Conservation (phyloP, 108 stramenopile genomes). For the Cylindrotheca fusiformis region DNA sequence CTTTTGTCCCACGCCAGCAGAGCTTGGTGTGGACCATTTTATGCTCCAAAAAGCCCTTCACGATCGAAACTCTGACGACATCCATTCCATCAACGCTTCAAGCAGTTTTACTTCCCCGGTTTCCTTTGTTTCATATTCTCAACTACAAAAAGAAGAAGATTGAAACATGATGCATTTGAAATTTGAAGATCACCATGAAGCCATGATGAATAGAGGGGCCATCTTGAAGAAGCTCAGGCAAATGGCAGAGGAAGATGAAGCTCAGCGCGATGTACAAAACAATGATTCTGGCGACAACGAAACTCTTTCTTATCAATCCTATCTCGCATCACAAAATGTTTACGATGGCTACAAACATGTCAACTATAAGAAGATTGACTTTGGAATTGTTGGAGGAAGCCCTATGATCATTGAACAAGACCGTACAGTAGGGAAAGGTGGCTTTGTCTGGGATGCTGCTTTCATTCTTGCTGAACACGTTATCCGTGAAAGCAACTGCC, state of each 20-base stretch:
- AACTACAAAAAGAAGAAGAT: too few relatives aligned
- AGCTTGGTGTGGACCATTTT: too few relatives aligned
- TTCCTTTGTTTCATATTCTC: too few relatives aligned
- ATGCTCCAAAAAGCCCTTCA: too few relatives aligned
- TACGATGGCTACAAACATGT: constrained; percentile 86
- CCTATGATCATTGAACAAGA: constrained; percentile 68
- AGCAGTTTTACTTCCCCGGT: too few relatives aligned
- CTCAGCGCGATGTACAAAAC: constrained; percentile 18
- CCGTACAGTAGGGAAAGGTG: constrained; percentile 73
- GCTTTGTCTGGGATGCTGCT: constrained; percentile 80
- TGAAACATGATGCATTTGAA: too few relatives aligned
- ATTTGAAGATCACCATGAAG: constrained; percentile 44
- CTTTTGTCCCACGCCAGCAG: too few relatives aligned
- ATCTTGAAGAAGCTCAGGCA: constrained; percentile 31
- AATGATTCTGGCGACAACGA: constrained; percentile 4
- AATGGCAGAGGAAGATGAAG: constrained; percentile 44
- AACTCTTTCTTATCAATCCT: constrained; percentile 48
- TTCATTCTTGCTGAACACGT: constrained; percentile 75
- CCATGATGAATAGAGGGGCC: constrained; percentile 36
- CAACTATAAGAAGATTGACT: constrained; percentile 65
- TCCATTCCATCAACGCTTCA: too few relatives aligned
- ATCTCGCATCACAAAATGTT: constrained; percentile 56
- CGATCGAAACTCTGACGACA: too few relatives aligned
- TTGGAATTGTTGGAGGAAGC: constrained; percentile 25
- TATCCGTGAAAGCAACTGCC: constrained; percentile 36